Evolutionary conservation across 495 filamentous ascomycete species (phyloP).

Genomic region (Aspergillus cavernicola): DNA sequence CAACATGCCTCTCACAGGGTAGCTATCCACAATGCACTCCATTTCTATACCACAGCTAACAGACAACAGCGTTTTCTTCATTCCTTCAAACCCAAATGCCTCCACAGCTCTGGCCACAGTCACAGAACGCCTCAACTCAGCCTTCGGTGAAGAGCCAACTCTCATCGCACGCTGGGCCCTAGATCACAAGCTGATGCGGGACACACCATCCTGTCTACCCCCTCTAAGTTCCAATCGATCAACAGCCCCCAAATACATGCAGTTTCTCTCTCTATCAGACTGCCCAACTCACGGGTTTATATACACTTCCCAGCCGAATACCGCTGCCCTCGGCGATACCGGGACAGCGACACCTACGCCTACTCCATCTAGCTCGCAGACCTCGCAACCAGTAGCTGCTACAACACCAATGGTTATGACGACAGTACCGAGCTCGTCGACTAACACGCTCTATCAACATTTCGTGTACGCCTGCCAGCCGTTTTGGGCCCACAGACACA

Average conservation of each 20-base stretch:
- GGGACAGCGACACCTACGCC: constrained; percentile 5
- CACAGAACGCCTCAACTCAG: constrained; percentile 39
- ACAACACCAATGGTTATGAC: constrained; percentile 38
- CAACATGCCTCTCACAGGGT: constrained; percentile 36
- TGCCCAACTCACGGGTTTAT: constrained; percentile 42
- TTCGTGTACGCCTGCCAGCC: constrained; percentile 45
- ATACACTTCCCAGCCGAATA: constrained; percentile 38
- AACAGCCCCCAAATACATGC: constrained; percentile 37
- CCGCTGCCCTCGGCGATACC: background rate
- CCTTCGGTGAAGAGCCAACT: constrained; percentile 35
- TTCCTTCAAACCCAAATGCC: constrained; percentile 42
- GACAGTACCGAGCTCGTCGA: constrained; percentile 33
- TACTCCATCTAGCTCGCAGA: constrained; percentile 2
- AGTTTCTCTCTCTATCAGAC: constrained; percentile 42
- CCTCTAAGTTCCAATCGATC: constrained; percentile 27
- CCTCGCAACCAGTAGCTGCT: background rate
- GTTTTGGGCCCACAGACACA: constrained; percentile 44
- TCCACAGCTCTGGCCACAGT: constrained; percentile 32
- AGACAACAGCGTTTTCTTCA: constrained; percentile 42
- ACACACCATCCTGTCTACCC: constrained; percentile 43
- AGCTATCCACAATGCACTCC: constrained; percentile 2
- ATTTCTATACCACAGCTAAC: background rate
- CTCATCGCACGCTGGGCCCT: constrained; percentile 40
- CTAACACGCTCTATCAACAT: constrained; percentile 37
- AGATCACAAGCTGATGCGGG: constrained; percentile 45